These are phyloP conservation scores for Nakaseomyces kungkrabaensis DNA, from an alignment of 1,139 yeast species.

Conservation along the genomic window DNA sequence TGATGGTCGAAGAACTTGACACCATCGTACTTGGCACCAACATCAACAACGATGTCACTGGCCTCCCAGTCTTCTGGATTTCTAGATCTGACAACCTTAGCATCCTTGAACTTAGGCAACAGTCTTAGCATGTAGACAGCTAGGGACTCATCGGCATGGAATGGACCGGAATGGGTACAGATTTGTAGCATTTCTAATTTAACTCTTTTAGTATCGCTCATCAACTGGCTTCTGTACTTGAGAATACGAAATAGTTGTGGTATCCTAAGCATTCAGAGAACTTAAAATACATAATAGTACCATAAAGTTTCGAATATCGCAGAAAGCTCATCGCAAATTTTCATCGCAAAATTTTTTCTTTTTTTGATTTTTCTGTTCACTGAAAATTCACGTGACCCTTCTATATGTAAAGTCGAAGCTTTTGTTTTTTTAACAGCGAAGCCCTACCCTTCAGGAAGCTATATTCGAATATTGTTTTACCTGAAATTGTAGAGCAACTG, in stretches of 20 bases:
- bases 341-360: neutral
- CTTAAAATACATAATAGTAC: too few species aligned
- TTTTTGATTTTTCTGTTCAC: neutral
- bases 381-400: neutral
- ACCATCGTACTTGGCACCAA: conserved; percentile 87
- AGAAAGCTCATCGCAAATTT: too few species aligned
- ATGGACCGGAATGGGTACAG: conserved; percentile 90
- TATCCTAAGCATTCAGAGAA: too few species aligned
- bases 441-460: too few species aligned
- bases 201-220: conserved; percentile 14
- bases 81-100: conserved; percentile 72
- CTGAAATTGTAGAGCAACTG: too few species aligned
- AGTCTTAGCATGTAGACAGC: conserved; percentile 80
- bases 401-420: neutral
- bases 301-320: too few species aligned
- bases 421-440: too few species aligned
- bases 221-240: neutral
- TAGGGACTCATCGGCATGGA: conserved; percentile 96
- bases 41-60: conserved; percentile 91
- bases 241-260: too few species aligned
- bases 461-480: too few species aligned
- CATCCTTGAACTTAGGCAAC: conserved; percentile 58
- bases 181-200: conserved; percentile 35
- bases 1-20: conserved; percentile 89
- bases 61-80: conserved; percentile 72